These are phyloP conservation scores for Purshia tridentata DNA, from an alignment of 306 rosid genomes.

Conservation along the genomic window DNA sequence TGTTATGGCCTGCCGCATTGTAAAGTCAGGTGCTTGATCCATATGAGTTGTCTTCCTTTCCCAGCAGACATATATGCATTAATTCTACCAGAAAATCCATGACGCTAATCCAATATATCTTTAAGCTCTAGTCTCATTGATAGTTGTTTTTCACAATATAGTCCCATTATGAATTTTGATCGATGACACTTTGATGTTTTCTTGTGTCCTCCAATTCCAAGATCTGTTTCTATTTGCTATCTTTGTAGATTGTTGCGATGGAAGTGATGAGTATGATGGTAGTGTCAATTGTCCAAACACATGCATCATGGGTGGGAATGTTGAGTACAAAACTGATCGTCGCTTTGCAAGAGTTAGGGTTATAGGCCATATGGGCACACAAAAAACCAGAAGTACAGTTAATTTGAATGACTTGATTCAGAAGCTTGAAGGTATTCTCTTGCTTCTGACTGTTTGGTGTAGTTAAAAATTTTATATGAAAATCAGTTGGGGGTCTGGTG, in stretches of 20 bases:
- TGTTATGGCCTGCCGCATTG: neutral
- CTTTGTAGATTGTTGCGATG: constrained; percentile 86
- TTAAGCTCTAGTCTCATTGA: neutral
- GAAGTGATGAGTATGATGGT: constrained; percentile 82
- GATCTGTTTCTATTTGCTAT: constrained; percentile 26
- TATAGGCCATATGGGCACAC: constrained; percentile 16
- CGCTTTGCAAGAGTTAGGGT: constrained; percentile 28
- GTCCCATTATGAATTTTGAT: neutral
- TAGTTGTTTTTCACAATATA: neutral
- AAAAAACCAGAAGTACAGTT: constrained; percentile 37
- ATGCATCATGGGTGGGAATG: constrained; percentile 80
- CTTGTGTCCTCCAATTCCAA: constrained; percentile 15
- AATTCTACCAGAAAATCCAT: neutral
- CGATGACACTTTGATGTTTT: neutral
- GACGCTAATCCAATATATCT: neutral
- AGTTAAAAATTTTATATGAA: constrained; percentile 20
- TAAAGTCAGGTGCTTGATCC: neutral
- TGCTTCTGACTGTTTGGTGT: neutral
- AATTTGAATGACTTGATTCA: constrained; percentile 53
- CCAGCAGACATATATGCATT: neutral
- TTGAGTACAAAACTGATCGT: constrained; percentile 39
- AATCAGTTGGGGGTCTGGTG: constrained; percentile 16
- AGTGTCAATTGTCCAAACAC: constrained; percentile 61
- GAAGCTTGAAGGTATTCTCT: constrained; percentile 52
- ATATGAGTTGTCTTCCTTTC: neutral